Percentiles rank a stretch among this genome's conserved stretches.
Conservation (phyloP, 225 moss, liverwort and hornwort genomes). For the Lunularia cruciata region DNA sequence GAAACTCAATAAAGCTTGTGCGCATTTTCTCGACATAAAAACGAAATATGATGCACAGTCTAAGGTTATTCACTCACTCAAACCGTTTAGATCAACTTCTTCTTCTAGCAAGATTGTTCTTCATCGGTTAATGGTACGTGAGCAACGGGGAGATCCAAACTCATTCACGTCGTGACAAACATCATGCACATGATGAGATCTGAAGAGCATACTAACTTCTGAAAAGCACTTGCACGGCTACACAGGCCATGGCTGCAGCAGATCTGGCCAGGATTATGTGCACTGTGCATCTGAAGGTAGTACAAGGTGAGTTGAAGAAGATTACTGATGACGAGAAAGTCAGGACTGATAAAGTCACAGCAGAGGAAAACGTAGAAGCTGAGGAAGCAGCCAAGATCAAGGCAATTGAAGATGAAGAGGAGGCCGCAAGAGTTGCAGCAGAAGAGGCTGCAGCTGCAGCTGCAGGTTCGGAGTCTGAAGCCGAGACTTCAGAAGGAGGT, state of each 20-base stretch:
- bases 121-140: too few relatives aligned
- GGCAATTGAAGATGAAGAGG: slow-evolving; percentile 41
- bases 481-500: slow-evolving; percentile 19
- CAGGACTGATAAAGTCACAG: slow-evolving; percentile 38
- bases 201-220: too few relatives aligned
- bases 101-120: background rate
- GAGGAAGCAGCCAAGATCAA: slow-evolving; percentile 40
- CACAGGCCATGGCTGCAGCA: slow-evolving; percentile 44
- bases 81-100: background rate
- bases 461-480: slow-evolving; percentile 2
- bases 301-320: slow-evolving; percentile 32
- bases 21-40: slow-evolving; percentile 42
- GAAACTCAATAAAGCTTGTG: slow-evolving; percentile 33
- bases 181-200: too few relatives aligned
- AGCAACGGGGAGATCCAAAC: too few relatives aligned
- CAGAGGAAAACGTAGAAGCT: slow-evolving; percentile 35
- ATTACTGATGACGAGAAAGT: slow-evolving; percentile 29
- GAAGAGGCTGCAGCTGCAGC: slow-evolving; percentile 21
- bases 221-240: too few relatives aligned
- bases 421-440: slow-evolving; percentile 18
- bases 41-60: slow-evolving; percentile 36
- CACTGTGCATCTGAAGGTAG: slow-evolving; percentile 27
- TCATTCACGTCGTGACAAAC: too few relatives aligned
- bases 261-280: slow-evolving; percentile 44
- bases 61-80: slow-evolving; percentile 21